These are phyloP conservation scores for Nasturtium officinale DNA, from an alignment of 345 rosid genomes.

Conservation along the genomic window DNA sequence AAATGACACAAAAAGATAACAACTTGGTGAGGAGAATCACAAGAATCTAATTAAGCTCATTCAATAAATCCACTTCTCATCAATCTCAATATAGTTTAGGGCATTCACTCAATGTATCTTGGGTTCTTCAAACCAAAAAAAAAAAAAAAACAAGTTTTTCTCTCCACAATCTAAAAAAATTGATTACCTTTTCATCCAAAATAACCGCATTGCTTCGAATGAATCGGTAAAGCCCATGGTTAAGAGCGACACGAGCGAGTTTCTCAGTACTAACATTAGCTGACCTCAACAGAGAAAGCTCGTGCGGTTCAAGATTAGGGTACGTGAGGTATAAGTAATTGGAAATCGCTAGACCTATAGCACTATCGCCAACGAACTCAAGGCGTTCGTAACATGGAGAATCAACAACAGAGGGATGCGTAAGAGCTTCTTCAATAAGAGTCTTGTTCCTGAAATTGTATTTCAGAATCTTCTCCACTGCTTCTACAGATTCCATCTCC, in stretches of 20 bases:
- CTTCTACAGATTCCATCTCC: slow-evolving; percentile 48
- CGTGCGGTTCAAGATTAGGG: slow-evolving; percentile 59
- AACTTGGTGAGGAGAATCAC: not conserved
- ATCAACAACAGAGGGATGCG: slow-evolving; percentile 59
- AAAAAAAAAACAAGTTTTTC: not conserved
- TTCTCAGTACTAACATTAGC: slow-evolving; percentile 80
- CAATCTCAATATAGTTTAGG: not conserved
- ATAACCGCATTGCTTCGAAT: slow-evolving; percentile 50
- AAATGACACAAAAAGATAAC: not conserved
- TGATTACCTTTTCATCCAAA: slow-evolving; percentile 57
- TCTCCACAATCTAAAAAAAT: not conserved
- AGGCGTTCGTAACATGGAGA: slow-evolving; percentile 64
- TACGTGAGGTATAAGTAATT: slow-evolving; percentile 54
- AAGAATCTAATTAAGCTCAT: not conserved
- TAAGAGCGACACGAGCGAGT: slow-evolving; percentile 74
- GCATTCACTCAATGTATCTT: not conserved
- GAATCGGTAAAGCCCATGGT: slow-evolving; percentile 50
- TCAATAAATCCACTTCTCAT: not conserved
- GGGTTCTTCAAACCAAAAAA: slow-evolving; percentile 4
- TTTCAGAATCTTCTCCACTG: slow-evolving; percentile 58
- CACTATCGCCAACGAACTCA: slow-evolving; percentile 83
- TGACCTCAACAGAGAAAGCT: slow-evolving; percentile 59
- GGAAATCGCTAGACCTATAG: slow-evolving; percentile 52
- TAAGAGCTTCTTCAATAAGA: slow-evolving; percentile 66
- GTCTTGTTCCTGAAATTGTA: slow-evolving; percentile 53